Conservation (phyloP, 176 grass and related monocot species). For the Rhipidocladum racemiflorum region DNA sequence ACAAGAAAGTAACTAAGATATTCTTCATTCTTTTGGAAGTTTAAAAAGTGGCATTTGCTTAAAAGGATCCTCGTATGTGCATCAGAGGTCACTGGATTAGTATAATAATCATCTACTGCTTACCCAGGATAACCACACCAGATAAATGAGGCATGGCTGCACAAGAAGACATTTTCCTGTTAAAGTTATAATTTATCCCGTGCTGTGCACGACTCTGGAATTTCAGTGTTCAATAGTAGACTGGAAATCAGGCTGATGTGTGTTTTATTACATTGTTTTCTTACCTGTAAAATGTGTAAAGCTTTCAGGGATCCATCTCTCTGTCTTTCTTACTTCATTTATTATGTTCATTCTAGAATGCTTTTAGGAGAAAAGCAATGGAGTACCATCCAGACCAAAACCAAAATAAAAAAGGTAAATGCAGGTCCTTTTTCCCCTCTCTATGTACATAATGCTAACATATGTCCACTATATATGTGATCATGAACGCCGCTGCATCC, state of each 20-base stretch:
- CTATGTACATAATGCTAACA: background rate
- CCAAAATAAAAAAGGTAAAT: constrained; percentile 65
- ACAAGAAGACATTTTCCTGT: background rate
- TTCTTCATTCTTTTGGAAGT: no score
- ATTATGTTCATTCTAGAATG: constrained; percentile 51
- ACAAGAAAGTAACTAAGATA: background rate
- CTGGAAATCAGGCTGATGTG: background rate
- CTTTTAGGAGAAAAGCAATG: constrained; percentile 83
- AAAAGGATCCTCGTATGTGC: background rate
- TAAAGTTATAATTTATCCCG: background rate
- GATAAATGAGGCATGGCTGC: background rate
- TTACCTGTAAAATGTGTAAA: background rate
- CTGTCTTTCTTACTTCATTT: constrained; percentile 15
- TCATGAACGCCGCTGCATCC: no score
- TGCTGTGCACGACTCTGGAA: background rate
- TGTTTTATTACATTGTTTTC: background rate
- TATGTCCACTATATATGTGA: background rate
- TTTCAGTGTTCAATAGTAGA: background rate
- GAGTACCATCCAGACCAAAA: constrained; percentile 90
- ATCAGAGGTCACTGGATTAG: background rate
- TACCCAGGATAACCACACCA: background rate
- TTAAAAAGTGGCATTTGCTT: background rate
- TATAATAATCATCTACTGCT: constrained; percentile 2
- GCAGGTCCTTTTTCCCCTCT: background rate
- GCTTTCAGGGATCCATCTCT: background rate